These are phyloP conservation scores for Brassica carinata DNA, from an alignment of 345 rosid species.

Conservation along the genomic window DNA sequence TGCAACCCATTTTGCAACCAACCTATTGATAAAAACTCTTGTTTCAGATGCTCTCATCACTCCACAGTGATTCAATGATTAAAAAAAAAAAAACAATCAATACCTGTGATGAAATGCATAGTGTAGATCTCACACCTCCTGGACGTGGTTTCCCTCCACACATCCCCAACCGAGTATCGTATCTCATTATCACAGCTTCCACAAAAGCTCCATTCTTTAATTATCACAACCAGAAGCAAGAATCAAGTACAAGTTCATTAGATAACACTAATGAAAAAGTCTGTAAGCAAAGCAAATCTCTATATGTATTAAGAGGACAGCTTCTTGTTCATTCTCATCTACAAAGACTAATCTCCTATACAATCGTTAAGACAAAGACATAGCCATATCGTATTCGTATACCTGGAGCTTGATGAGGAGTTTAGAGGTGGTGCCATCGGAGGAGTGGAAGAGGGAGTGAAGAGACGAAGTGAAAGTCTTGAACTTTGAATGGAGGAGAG, in stretches of 20 bases:
- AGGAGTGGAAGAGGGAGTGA: conserved; percentile 69
- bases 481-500: conserved; percentile 75
- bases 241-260: conserved; percentile 1
- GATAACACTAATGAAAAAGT: no score
- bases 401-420: conserved; percentile 88
- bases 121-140: conserved; percentile 79
- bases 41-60: conserved; percentile 3
- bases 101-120: conserved; percentile 97
- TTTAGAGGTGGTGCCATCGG: conserved; percentile 81
- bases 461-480: conserved; percentile 73
- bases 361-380: not conserved
- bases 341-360: not conserved
- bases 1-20: conserved; percentile 99
- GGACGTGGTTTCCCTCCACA: conserved; percentile 86
- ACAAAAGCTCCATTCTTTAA: conserved; percentile 76
- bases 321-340: not conserved
- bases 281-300: no score
- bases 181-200: conserved; percentile 95
- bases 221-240: not conserved
- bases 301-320: not conserved
- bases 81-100: not conserved
- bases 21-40: conserved; percentile 52
- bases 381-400: not conserved
- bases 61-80: not conserved
- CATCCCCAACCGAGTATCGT: conserved; percentile 82